Percentiles rank a stretch among this genome's conserved stretches.
These are phyloP conservation scores for Glarea lozoyensis DNA, from an alignment of 495 filamentous ascomycete species.

Conservation along the genomic window DNA sequence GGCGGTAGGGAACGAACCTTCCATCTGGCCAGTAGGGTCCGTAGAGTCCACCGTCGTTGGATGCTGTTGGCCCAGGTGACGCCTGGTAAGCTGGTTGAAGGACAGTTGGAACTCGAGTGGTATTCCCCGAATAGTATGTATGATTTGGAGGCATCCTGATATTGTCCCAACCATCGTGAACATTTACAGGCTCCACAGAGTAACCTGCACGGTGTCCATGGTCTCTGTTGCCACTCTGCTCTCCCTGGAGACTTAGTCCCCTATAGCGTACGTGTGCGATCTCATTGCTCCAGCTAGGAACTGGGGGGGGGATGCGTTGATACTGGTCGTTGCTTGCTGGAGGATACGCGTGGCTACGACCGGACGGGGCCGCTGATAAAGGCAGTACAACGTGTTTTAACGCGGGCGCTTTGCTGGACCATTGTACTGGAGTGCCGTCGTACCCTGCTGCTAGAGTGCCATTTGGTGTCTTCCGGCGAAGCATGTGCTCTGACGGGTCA, in stretches of 20 bases:
- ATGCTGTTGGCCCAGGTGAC: slow-evolving; percentile 60
- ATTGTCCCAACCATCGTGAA: slow-evolving; percentile 14
- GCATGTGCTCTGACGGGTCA: slow-evolving; percentile 56
- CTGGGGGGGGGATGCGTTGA: slow-evolving; percentile 5
- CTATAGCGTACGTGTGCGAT: too few species aligned
- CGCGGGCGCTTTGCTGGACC: slow-evolving; percentile 65
- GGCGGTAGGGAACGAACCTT: slow-evolving; percentile 64
- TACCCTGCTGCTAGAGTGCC: slow-evolving; percentile 91
- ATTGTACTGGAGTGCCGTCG: slow-evolving; percentile 75
- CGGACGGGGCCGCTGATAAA: slow-evolving; percentile 10
- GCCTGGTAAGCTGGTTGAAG: slow-evolving; percentile 65
- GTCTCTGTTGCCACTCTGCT: slow-evolving; percentile 7
- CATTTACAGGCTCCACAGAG: slow-evolving; percentile 4
- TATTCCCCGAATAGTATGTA: slow-evolving; percentile 16
- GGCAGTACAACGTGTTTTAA: slow-evolving; percentile 83
- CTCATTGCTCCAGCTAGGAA: slow-evolving; percentile 15
- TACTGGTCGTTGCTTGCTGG: not conserved
- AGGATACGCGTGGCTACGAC: not conserved
- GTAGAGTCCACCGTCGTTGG: slow-evolving; percentile 61
- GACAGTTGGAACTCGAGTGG: slow-evolving; percentile 48
- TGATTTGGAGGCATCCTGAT: slow-evolving; percentile 10
- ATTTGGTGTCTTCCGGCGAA: slow-evolving; percentile 88
- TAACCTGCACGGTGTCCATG: slow-evolving; percentile 8
- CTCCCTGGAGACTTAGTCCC: too few species aligned
- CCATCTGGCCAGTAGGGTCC: slow-evolving; percentile 76